Evolutionary conservation across 1,139 yeast genomes (phyloP), one percentile per base, ranked within the genome.

Genomic region (Taphrina pruni): DNA sequence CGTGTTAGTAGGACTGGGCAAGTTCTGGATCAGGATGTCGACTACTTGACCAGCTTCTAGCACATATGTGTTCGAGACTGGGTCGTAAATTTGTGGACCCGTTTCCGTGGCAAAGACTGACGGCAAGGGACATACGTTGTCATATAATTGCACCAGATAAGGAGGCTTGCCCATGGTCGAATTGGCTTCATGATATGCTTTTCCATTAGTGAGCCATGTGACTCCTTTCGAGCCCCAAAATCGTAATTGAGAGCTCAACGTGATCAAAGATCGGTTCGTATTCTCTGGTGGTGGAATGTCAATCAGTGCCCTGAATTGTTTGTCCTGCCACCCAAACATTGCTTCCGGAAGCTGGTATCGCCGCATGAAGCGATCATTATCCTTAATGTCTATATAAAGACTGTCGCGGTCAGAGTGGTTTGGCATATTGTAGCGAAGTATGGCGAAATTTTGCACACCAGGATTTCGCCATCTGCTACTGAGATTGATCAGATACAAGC

Each of bases 351-450:
- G 48, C 17, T 14, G 21, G 11, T 35, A 21, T 14, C 45, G 74
- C 12, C 76, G 75, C 2, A 72, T 75, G 2, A 76, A 71, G 2
- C 87, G 86, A 41, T 71, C 73, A 72, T 85, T 79, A 62, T 74
- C 75, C 73, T 82, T 78, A 73, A 84, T 87, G 73, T 84, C 84
- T n/a, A 71, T 46, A 20, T 32, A 60, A 17, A 5, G 14, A n/a
- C 32, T 35, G 21, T 51, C 38, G 8, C 4, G 21, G 8, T 11
- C 38, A 20, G 36, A 35, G 11, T 21, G 38, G 2, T 9, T 20
- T 7, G 35, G 6, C 32, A 52, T 20, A 32, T 35, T 55, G 32
- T 62, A 62, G 12, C 58, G 21, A 12, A 60, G 45, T 20, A 57
- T 36, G 5, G 65, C 70, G 20, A 46, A 58, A 14, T 56, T 38